Percentiles rank a stretch among this genome's conserved stretches.
Conservation (phyloP, 2,329 filamentous ascomycete genomes). For the Akanthomyces lecanii region DNA sequence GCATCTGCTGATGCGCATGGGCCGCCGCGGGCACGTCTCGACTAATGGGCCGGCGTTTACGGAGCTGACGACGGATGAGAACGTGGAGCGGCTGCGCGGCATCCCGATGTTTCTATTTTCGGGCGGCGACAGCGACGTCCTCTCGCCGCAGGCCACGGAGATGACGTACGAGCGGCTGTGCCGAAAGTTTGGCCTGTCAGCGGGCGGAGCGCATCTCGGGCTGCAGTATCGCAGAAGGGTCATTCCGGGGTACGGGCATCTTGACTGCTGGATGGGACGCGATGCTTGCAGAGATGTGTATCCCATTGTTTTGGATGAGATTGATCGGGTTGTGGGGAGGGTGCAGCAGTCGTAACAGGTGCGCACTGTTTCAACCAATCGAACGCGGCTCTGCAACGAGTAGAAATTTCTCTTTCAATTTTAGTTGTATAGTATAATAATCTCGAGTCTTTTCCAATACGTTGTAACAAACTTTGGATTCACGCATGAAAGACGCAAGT, state of each 20-base stretch:
- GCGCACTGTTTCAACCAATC: neutral
- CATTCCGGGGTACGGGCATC: slow-evolving; percentile 55
- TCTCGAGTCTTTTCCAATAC: too few relatives aligned
- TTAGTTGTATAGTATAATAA: too few relatives aligned
- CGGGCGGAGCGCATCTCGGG: slow-evolving; percentile 24
- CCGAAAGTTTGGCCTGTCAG: slow-evolving; percentile 43
- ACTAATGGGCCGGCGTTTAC: slow-evolving; percentile 46
- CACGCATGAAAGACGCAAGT: too few relatives aligned
- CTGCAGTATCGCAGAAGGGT: slow-evolving; percentile 48
- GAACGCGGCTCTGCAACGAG: too few relatives aligned
- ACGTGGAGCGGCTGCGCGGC: slow-evolving; percentile 46
- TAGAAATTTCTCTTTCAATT: too few relatives aligned
- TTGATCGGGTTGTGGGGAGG: slow-evolving; percentile 43
- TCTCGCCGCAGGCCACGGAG: slow-evolving; percentile 50
- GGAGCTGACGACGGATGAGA: slow-evolving; percentile 45
- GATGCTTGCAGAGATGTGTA: slow-evolving; percentile 57
- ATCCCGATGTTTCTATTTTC: slow-evolving; percentile 55
- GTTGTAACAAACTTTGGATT: too few relatives aligned
- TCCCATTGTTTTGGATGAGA: slow-evolving; percentile 50
- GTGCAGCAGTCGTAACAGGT: neutral
- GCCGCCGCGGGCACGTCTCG: slow-evolving; percentile 47
- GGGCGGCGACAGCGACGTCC: slow-evolving; percentile 53
- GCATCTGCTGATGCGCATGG: slow-evolving; percentile 53
- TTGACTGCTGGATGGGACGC: slow-evolving; percentile 60
- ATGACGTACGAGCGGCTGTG: slow-evolving; percentile 50